Evolutionary conservation across 2,329 filamentous ascomycete genomes (phyloP), one percentile per base, ranked within the genome.

Genomic region (Lasiodiplodia sp.): DNA sequence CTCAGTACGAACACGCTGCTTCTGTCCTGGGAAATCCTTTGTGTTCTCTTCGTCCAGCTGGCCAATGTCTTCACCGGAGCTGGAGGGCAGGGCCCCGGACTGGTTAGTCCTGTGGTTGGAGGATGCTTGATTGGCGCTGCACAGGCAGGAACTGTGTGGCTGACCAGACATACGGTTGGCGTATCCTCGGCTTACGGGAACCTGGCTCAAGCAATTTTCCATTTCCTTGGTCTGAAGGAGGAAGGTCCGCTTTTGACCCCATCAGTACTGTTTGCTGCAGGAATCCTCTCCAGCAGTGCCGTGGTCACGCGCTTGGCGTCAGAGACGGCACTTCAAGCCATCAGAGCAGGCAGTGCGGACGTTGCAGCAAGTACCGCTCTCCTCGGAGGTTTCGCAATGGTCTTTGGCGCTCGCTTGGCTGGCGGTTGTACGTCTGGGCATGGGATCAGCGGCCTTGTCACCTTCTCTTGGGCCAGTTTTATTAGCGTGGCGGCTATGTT

Each of bases 371-470:
- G 73, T 2, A 75, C 80, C 70, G 85, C 87, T 0, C 73, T 84
- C 0, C 56, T 82, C 0, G 90, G 90, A 1, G 90, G 90, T 0
- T 79, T 85, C 3, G 69, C 85, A 16, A 86, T 91, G 79, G 83
- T 85, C 0, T 75, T 91, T 10, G 90, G 90, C 0, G 83, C 88
- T 1, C 84, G 89, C 60, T 74, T 91, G 67, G 89, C 87, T 0
- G 89, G 88, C 1, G 90, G 90, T 0, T 92, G 90, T 71, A 90
- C 90, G 0, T 90, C 87, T 5, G 90, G 90, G 0, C 90, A 92
- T 75, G 90, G 90, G 0, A 88, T 92, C 71, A 90, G 87, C 69
- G 90, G 90, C 0, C 84, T 91, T 74, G 86, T 87, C n/a, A 80
- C 89, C 69, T 79, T 91, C 63, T 88, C 86, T 0, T 78, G 86